A percentile compares a stretch with the other conserved stretches of the same genome.
Conservation (phyloP, 768 basidiomycete species). For the Auricularia sp. region DNA sequence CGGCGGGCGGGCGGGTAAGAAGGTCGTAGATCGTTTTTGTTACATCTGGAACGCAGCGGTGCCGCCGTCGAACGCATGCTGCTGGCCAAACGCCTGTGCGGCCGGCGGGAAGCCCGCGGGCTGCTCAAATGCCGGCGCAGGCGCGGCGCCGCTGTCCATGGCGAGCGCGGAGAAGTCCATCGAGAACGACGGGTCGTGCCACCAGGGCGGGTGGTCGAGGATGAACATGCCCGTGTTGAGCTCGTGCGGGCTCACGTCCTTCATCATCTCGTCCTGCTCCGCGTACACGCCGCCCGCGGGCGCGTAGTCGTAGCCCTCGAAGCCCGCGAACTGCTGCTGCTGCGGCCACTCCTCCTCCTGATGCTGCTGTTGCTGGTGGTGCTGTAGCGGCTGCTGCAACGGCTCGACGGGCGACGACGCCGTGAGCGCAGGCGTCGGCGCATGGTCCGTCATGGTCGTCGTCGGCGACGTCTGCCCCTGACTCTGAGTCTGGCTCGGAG, state of each 20-base stretch:
- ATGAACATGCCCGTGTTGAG: constrained; percentile 1
- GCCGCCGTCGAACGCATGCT: too few species aligned
- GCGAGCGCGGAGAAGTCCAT: neutral
- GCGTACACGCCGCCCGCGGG: neutral
- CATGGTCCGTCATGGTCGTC: neutral
- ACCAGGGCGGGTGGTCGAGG: neutral
- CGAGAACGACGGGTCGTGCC: neutral
- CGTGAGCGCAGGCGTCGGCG: neutral
- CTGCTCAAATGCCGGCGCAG: neutral
- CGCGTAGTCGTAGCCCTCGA: neutral
- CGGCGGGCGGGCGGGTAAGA: too few species aligned
- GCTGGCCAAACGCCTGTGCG: too few species aligned
- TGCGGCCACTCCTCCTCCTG: neutral
- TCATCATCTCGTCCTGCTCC: neutral
- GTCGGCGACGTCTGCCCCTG: neutral
- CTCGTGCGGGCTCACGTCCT: neutral
- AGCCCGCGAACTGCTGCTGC: neutral
- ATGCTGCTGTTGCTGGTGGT: too few species aligned
- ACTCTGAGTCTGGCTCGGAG: neutral
- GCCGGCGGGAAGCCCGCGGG: neutral
- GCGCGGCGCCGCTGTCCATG: neutral
- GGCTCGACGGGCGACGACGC: neutral
- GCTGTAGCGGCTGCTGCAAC: too few species aligned
- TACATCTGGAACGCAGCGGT: too few species aligned
- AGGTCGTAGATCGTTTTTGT: too few species aligned